Conservation (phyloP, 2,329 filamentous ascomycete genomes). For the Teratosphaeria viscida region DNA sequence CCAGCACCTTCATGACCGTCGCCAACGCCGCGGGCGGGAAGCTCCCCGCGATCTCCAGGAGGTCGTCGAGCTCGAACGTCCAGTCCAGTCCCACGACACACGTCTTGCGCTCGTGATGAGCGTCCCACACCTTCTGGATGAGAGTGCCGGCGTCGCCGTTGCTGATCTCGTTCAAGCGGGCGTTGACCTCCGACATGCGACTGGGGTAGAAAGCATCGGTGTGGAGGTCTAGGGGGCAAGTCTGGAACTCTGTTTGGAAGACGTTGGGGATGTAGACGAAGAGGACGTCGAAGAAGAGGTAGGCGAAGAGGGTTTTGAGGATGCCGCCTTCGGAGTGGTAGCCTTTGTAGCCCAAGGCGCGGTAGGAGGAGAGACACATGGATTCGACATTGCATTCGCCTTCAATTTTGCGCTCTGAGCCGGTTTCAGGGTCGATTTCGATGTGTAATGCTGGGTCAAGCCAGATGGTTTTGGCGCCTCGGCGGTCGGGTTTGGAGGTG, state of each 20-base stretch:
- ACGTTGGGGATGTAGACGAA: conserved; percentile 93
- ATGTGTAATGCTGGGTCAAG: conserved; percentile 47
- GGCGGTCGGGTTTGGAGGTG: conserved; percentile 10
- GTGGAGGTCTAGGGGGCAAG: conserved; percentile 82
- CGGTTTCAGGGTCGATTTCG: conserved; percentile 4
- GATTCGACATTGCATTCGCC: conserved; percentile 80
- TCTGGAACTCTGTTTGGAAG: conserved; percentile 92
- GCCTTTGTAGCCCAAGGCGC: conserved; percentile 77
- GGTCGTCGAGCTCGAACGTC: conserved; percentile 69
- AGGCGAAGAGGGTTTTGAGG: conserved; percentile 69
- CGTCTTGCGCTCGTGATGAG: conserved; percentile 59
- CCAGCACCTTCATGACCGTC: conserved; percentile 82
- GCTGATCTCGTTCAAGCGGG: conserved; percentile 71
- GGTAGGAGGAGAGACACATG: conserved; percentile 87
- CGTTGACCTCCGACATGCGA: conserved; percentile 81
- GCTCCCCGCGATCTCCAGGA: conserved; percentile 67
- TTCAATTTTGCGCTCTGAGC: conserved; percentile 21
- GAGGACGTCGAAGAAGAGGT: conserved; percentile 85
- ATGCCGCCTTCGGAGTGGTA: conserved; percentile 91
- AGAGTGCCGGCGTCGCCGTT: conserved; percentile 66
- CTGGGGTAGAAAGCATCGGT: conserved; percentile 86
- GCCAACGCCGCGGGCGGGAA: conserved; percentile 74
- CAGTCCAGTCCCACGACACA: conserved; percentile 89
- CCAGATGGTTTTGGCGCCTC: conserved; percentile 72
- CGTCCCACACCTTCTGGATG: conserved; percentile 56